phyloP scores from a whole-genome alignment of 129 eudicot genomes.

The Deinandra increscens region DNA sequence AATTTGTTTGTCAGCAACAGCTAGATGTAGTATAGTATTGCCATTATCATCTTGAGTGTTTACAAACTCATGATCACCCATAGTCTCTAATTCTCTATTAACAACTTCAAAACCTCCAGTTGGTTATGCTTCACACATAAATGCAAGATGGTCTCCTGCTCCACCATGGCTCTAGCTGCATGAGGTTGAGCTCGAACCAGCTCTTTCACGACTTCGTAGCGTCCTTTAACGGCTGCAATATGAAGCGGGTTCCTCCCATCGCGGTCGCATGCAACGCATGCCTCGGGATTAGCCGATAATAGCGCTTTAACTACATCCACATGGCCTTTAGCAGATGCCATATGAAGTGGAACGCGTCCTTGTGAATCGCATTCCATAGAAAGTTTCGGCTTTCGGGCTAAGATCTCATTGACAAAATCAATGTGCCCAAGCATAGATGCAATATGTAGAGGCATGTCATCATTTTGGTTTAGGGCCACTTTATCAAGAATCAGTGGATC shows the following conservation, averaged over 20 bases:
- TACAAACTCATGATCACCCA: slow-evolving; percentile 32
- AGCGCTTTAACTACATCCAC: slow-evolving; percentile 31
- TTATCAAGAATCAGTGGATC: slow-evolving; percentile 46
- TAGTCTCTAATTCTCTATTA: slow-evolving; percentile 26
- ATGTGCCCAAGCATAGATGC: slow-evolving; percentile 44
- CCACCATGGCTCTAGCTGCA: slow-evolving; percentile 36
- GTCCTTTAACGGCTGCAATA: slow-evolving; percentile 60
- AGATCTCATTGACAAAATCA: slow-evolving; percentile 34
- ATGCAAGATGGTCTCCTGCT: slow-evolving; percentile 42
- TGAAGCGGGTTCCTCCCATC: slow-evolving; percentile 60
- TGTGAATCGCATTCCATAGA: slow-evolving; percentile 40
- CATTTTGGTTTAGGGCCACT: slow-evolving; percentile 10
- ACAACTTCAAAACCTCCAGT: slow-evolving; percentile 36
- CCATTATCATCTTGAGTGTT: slow-evolving; percentile 45
- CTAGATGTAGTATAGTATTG: slow-evolving; percentile 40
- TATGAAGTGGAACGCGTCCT: slow-evolving; percentile 43
- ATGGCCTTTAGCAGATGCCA: slow-evolving; percentile 56
- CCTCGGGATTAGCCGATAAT: slow-evolving; percentile 1
- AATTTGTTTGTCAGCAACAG: slow-evolving; percentile 40
- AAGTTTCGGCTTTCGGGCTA: slow-evolving; percentile 41
- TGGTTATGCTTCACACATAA: slow-evolving; percentile 50
- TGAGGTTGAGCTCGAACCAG: slow-evolving; percentile 36
- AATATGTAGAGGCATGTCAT: slow-evolving; percentile 45
- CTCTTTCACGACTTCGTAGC: slow-evolving; percentile 31
- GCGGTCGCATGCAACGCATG: slow-evolving; percentile 39